A percentile compares a stretch with the other conserved stretches of the same genome.
These are phyloP conservation scores for Termitomyces sp. DNA, from an alignment of 768 basidiomycete species.

Conservation along the genomic window DNA sequence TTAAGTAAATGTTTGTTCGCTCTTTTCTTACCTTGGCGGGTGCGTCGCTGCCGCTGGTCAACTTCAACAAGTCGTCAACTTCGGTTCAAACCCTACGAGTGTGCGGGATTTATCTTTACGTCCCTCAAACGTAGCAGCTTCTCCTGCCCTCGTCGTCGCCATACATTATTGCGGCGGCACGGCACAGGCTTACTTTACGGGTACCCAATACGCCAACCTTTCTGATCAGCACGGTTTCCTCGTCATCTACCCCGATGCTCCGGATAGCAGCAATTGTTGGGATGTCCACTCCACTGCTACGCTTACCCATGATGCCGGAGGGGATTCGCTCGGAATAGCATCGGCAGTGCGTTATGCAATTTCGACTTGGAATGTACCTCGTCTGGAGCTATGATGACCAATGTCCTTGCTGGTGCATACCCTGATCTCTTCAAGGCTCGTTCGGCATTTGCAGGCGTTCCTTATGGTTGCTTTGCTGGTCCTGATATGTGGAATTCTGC, in stretches of 20 bases:
- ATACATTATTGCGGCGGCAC: conserved; percentile 51
- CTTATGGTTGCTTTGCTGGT: conserved; percentile 48
- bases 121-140: conserved; percentile 28
- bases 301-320: conserved; percentile 50
- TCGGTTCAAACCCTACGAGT: conserved; percentile 49
- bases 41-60: conserved; percentile 22
- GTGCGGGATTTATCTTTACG: conserved; percentile 43
- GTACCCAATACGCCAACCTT: conserved; percentile 43
- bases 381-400: conserved; percentile 59
- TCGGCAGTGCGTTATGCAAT: conserved; percentile 43
- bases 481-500: conserved; percentile 39
- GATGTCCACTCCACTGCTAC: conserved; percentile 45
- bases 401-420: conserved; percentile 46
- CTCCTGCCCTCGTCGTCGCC: conserved; percentile 44
- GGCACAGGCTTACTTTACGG: conserved; percentile 43
- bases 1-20: conserved; percentile 4
- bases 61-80: conserved; percentile 38
- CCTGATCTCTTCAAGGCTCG: conserved; percentile 50
- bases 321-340: conserved; percentile 48
- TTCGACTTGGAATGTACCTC: conserved; percentile 37
- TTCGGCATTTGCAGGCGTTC: conserved; percentile 44
- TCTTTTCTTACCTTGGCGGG: conserved; percentile 2
- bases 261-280: conserved; percentile 42
- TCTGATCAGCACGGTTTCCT: conserved; percentile 45
- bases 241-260: conserved; percentile 44